Evolutionary conservation across 257 asterid species (phyloP).

Genomic region (Nicotiana tabacum): DNA sequence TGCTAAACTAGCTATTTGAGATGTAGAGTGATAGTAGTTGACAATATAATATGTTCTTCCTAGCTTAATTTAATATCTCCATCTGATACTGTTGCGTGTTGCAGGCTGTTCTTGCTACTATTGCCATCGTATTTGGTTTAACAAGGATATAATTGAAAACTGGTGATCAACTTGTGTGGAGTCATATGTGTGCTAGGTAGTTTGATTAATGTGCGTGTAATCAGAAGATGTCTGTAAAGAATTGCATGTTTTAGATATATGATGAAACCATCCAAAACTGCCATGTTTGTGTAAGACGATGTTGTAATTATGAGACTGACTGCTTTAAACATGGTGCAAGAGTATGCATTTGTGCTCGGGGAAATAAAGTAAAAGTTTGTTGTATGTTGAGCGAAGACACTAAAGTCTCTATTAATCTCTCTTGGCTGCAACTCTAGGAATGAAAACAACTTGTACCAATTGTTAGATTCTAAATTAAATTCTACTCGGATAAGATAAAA

Average conservation of each 20-base stretch:
- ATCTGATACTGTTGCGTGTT: not conserved
- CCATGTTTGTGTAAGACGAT: not conserved
- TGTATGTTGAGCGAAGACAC: not conserved
- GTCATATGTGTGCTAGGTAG: not conserved
- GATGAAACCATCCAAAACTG: not conserved
- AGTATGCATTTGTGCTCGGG: not conserved
- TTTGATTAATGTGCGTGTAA: not conserved
- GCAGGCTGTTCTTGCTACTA: conserved; percentile 68
- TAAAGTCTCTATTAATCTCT: not conserved
- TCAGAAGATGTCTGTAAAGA: not conserved
- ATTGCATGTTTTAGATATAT: not conserved
- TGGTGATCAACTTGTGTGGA: not conserved
- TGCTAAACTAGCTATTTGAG: not conserved
- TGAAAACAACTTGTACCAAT: not conserved
- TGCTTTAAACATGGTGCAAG: not conserved
- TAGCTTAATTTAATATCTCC: not conserved
- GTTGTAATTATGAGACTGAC: not conserved
- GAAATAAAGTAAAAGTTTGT: not conserved
- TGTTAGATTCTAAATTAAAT: not conserved
- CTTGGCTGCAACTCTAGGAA: not conserved
- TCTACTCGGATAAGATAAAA: too few relatives aligned
- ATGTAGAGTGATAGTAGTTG: not conserved
- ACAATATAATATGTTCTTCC: not conserved
- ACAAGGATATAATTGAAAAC: conserved; percentile 12
- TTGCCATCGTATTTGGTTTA: conserved; percentile 61